Base-by-base conservation (phyloP, 805 yeast genomes). In the Spathaspora boniae region DNA sequence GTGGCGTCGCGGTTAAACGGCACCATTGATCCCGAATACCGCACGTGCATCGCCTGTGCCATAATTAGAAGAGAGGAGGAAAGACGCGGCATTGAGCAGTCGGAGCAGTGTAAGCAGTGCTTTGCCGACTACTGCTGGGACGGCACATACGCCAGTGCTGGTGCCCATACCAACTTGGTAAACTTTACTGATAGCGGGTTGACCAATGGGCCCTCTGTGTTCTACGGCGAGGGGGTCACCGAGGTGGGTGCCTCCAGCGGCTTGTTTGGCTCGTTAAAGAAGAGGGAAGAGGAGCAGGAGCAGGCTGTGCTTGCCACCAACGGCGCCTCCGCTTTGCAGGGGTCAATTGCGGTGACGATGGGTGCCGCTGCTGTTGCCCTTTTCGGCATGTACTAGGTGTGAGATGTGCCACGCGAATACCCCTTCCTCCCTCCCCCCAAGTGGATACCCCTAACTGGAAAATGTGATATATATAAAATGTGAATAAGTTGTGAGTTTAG, bases 31-130 rank as follows among this genome's bases (percentile, higher is more conserved):
- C 53, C 62, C 4, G 78, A 82, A 26, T 86, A 85, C 80, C 63
- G 74, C 27, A 72, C 78, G 5, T 86, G 95, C 65, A 71, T 86
- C 32, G 85, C 84, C 2, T 86, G 95, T 68, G 95, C 94, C 7
- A 73, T 86, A 30, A 69, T 86, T 40, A 81, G 86, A 62, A 77
- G 95, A 56, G 76, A 82, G 27, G 80, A 81, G 52, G 93, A 86
- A 60, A 71, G 88, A 53, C 58, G 70, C 25, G 78, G 79, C 19
- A 58, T 68, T 24, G 67, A 73, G 12, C 82, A 82, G 40, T 61
- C 77, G n/a, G 78, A 70, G 2, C 86, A 83, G 51, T 87, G 96
- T 64, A 61, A 75, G 46, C 42, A 62, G 36, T 87, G 96, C 56
- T 85, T 87, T 56, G 59, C 61, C 68, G 47, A 46, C 9, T 65